Conservation (phyloP, 1,284 basidiomycete genomes). For the Cerioporus squamosus region DNA sequence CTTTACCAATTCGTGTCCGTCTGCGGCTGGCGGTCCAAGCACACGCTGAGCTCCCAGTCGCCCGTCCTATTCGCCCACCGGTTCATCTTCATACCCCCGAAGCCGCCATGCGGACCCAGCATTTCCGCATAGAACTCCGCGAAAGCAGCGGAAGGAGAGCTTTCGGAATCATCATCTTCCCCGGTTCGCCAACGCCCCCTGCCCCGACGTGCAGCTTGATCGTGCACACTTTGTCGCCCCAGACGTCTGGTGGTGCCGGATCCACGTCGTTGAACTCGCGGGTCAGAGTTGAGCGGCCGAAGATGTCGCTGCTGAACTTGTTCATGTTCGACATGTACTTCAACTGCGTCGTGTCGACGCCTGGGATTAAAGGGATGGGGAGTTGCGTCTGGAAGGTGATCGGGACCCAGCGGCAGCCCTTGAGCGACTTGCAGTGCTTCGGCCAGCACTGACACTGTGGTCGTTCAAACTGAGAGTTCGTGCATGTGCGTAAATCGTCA, state of each 20-base stretch:
- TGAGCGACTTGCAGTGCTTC: constrained; percentile 44
- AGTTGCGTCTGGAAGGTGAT: constrained; percentile 29
- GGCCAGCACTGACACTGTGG: constrained; percentile 45
- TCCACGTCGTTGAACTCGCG: not conserved
- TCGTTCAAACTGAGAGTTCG: not conserved
- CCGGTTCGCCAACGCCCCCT: constrained; percentile 4
- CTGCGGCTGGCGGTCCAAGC: constrained; percentile 27
- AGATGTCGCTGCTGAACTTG: constrained; percentile 9
- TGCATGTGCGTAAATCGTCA: not conserved
- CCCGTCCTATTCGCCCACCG: constrained; percentile 35
- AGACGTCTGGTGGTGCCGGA: constrained; percentile 34
- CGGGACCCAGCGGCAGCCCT: constrained; percentile 43
- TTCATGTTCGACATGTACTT: constrained; percentile 9
- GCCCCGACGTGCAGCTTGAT: constrained; percentile 44
- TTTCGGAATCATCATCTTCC: constrained; percentile 37
- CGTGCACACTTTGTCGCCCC: constrained; percentile 41
- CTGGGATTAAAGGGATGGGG: no score
- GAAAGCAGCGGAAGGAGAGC: constrained; percentile 39
- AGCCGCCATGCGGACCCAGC: constrained; percentile 20
- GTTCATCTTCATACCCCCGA: constrained; percentile 34
- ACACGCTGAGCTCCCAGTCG: constrained; percentile 33
- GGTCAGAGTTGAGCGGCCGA: not conserved
- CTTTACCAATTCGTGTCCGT: no score
- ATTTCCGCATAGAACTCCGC: constrained; percentile 6
- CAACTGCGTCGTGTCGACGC: no score